Percentiles rank a stretch among this genome's conserved stretches.
These are phyloP conservation scores for Geotrichum reessii DNA, from an alignment of 1,139 yeast genomes.

Conservation along the genomic window DNA sequence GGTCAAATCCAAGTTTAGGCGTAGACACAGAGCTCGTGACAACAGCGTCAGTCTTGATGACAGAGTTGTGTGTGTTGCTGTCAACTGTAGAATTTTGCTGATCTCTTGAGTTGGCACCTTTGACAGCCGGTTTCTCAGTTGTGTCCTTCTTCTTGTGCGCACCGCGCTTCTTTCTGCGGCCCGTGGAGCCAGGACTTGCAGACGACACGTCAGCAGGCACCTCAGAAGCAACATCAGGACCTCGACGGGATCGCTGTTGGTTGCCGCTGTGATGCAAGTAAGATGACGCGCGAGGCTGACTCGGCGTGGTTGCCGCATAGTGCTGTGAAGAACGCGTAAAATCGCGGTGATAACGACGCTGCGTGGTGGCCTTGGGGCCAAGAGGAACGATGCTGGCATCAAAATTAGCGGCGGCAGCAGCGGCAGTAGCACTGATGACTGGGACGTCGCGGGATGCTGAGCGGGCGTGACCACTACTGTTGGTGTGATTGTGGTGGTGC, in stretches of 20 bases:
- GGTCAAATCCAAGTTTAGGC: slow-evolving; percentile 3
- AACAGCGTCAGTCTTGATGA: slow-evolving; percentile 3
- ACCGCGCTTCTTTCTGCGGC: slow-evolving; percentile 4
- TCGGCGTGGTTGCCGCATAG: not conserved
- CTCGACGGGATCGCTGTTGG: slow-evolving; percentile 1
- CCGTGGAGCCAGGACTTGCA: not conserved
- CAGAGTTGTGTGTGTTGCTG: not conserved
- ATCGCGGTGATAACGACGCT: not conserved
- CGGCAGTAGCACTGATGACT: not conserved
- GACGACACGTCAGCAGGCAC: not conserved
- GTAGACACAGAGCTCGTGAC: not conserved
- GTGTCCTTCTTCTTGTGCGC: slow-evolving; percentile 3
- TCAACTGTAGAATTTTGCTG: not conserved
- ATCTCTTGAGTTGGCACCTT: not conserved
- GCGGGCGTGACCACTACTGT: slow-evolving; percentile 3
- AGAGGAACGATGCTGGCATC: slow-evolving; percentile 1
- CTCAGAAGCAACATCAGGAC: not conserved
- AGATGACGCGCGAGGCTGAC: slow-evolving; percentile 3
- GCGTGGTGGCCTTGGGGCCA: slow-evolving; percentile 7
- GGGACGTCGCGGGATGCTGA: not conserved
- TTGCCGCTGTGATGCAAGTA: slow-evolving; percentile 7
- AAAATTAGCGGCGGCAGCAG: not conserved
- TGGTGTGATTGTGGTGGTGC: not conserved
- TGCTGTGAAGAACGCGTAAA: slow-evolving; percentile 9
- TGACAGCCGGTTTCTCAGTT: not conserved